Percentiles rank a stretch among this genome's conserved stretches.
Evolutionary conservation across 179 eudicot genomes (phyloP).

Genomic region (Heliamphora pulchella): DNA sequence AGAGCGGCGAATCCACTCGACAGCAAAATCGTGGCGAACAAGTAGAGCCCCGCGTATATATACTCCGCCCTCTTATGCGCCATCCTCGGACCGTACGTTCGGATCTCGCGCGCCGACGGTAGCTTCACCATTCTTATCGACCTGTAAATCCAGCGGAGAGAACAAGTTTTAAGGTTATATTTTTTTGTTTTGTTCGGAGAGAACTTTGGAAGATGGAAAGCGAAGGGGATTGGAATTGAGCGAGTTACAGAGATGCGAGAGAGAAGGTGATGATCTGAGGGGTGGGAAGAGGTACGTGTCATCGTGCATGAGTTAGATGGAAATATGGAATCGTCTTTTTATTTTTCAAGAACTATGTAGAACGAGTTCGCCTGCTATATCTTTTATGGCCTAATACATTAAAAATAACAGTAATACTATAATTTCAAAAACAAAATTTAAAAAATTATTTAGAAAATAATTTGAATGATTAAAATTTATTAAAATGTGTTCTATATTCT

Average conservation of each 20-base stretch:
- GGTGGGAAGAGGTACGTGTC: not conserved
- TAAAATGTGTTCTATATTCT: too few relatives aligned
- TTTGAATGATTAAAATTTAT: too few relatives aligned
- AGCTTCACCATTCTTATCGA: slow-evolving; percentile 62
- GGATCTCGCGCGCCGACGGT: slow-evolving; percentile 66
- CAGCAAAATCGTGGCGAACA: slow-evolving; percentile 49
- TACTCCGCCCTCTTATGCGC: slow-evolving; percentile 52
- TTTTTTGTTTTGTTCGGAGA: not conserved
- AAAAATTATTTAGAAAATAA: too few relatives aligned
- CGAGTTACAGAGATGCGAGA: too few relatives aligned
- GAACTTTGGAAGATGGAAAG: not conserved
- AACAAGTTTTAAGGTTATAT: not conserved
- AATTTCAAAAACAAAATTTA: too few relatives aligned
- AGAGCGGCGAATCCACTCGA: slow-evolving; percentile 50
- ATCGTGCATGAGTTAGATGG: slow-evolving; percentile 16
- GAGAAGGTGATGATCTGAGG: not conserved
- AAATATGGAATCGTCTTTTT: not conserved
- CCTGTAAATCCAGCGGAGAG: not conserved
- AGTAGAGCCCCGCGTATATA: slow-evolving; percentile 70
- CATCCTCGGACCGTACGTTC: slow-evolving; percentile 60
- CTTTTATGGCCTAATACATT: too few relatives aligned
- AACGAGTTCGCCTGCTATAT: too few relatives aligned
- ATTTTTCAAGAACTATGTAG: not conserved
- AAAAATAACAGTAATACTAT: not conserved
- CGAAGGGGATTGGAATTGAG: too few relatives aligned